phyloP scores from a whole-genome alignment of 1,284 basidiomycete genomes.

The Cutaneotrichosporon sp. region DNA sequence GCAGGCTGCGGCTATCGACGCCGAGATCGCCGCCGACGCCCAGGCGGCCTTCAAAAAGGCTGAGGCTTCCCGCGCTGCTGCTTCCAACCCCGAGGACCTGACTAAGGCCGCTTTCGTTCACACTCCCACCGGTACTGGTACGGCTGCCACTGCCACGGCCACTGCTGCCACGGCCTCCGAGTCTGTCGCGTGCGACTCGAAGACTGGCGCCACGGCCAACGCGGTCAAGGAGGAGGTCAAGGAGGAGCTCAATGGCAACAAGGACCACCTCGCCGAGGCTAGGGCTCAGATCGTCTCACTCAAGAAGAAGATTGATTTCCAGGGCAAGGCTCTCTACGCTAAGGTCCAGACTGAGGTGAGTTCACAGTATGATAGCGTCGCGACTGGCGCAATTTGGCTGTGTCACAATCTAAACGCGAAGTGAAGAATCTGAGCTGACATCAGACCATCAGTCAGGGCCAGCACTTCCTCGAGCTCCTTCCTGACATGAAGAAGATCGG shows the following conservation, averaged over 20 bases:
- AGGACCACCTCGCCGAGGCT: conserved; percentile 1
- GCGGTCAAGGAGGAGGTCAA: too few species aligned
- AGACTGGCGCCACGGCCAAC: neutral
- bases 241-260: too few species aligned
- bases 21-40: neutral
- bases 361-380: too few species aligned
- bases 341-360: conserved; percentile 31
- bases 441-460: conserved; percentile 8
- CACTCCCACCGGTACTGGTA: neutral
- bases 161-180: neutral
- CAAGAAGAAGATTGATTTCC: conserved; percentile 29
- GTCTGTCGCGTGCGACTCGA: neutral
- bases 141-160: neutral
- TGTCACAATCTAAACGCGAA: too few species aligned
- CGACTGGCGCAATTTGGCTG: too few species aligned
- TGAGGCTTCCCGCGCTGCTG: neutral
- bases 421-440: neutral
- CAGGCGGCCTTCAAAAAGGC: neutral
- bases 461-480: conserved; percentile 19
- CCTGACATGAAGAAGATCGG: conserved; percentile 23
- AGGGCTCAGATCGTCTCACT: conserved; percentile 8
- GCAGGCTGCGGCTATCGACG: neutral
- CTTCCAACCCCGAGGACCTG: neutral
- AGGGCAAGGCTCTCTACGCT: conserved; percentile 29
- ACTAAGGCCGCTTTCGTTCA: neutral